Base-by-base conservation (phyloP, 129 eudicot genomes). In the Cynara cardunculus region DNA sequence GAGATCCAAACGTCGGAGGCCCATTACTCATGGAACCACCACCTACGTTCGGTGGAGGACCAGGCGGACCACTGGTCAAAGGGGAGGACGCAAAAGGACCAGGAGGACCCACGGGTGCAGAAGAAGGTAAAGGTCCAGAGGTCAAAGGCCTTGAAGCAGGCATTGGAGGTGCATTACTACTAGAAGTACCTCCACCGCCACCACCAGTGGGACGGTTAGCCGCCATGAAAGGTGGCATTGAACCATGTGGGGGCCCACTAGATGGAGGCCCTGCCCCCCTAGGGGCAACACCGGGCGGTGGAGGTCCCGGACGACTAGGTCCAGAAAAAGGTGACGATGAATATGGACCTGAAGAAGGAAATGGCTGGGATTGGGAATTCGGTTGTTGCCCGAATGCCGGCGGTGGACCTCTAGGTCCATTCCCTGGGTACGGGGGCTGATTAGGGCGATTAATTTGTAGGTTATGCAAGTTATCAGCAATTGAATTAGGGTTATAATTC, bases 371-470 rank as follows among this genome's bases (percentile, higher is more conserved):
- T 69, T 86, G 81, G 16, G 90, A 8, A 53, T 86, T 79, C 14
- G 90, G 80, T 37, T 86, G 91, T 79, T 89, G 94, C 6, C 89
- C 96, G 25, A 90, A 88, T 4, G 97, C 93, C 6, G 97, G 82
- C 59, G 87, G 86, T 78, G 90, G 87, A 69, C 74, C 82, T 81
- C 92, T 87, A 71, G 85, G 89, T 73, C 80, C 91, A 75, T 69
- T 72, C 5, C 74, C 75, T 7, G 82, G 77, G 73, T 81, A 71
- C n/a, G 87, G 88, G 30, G 86, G 85, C 65, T 75, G 89, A 81
- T 82, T 81, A 53, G 90, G 90, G 68, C 84, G 93, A 78, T 83
- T 87, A 30, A 90, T 81, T 56, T 90, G 88, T 21, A 90, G 79
- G 69, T 92, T 92, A 49, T 92, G 93, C 88, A 92, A 78, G 44